phyloP scores from a whole-genome alignment of 1,284 basidiomycete genomes.

The Malassezia brasiliensis region DNA sequence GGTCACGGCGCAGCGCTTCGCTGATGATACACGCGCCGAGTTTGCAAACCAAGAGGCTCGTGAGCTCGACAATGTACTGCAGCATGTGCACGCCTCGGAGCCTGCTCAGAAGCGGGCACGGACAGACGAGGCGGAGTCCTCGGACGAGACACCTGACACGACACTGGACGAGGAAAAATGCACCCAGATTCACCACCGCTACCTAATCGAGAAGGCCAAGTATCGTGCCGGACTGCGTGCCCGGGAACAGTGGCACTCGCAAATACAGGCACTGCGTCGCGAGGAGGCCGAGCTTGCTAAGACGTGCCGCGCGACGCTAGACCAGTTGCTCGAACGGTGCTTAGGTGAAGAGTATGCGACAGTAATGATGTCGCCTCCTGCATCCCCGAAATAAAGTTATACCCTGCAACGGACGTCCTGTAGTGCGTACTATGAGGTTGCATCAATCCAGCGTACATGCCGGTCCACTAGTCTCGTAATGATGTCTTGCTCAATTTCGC shows the following conservation, averaged over 20 bases:
- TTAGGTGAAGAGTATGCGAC: slow-evolving; percentile 22
- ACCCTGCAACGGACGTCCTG: not conserved
- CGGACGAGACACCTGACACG: not conserved
- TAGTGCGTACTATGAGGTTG: not conserved
- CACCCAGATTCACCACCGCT: slow-evolving; percentile 21
- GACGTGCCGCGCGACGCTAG: slow-evolving; percentile 21
- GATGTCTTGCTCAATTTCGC: slow-evolving; percentile 84
- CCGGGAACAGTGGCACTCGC: slow-evolving; percentile 22
- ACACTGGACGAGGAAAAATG: not conserved
- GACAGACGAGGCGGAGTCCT: not conserved
- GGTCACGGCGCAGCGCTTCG: slow-evolving; percentile 4
- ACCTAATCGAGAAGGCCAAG: slow-evolving; percentile 43
- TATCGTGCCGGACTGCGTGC: slow-evolving; percentile 19
- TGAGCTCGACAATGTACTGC: slow-evolving; percentile 23
- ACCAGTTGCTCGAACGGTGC: slow-evolving; percentile 24
- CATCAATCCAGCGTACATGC: slow-evolving; percentile 61
- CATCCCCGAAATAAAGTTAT: slow-evolving; percentile 14
- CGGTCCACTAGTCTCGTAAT: slow-evolving; percentile 63
- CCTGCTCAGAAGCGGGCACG: not conserved
- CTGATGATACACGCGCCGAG: slow-evolving; percentile 18
- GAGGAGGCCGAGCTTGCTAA: slow-evolving; percentile 17
- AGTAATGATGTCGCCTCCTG: slow-evolving; percentile 32
- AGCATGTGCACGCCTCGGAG: not conserved
- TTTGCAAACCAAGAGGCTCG: slow-evolving; percentile 29
- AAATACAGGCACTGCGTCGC: slow-evolving; percentile 10